These are phyloP conservation scores for Mrakiaceae sp. DNA, from an alignment of 1,284 basidiomycete species.

Conservation along the genomic window DNA sequence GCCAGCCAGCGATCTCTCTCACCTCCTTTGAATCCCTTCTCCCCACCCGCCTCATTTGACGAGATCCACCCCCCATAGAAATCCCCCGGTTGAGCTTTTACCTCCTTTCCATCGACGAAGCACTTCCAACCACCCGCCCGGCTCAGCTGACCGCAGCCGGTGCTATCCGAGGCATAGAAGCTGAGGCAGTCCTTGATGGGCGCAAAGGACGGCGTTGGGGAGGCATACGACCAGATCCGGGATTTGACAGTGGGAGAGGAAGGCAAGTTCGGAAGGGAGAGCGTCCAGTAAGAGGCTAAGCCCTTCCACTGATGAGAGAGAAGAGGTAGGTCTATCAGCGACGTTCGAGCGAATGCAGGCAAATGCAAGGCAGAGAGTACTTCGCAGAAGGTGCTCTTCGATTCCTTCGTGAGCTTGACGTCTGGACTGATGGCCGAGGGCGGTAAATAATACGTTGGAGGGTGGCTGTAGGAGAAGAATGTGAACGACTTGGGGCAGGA, in stretches of 20 bases:
- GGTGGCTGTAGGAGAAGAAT: constrained; percentile 23
- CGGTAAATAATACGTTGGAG: constrained; percentile 33
- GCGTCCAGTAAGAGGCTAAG: constrained; percentile 27
- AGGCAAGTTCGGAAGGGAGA: constrained; percentile 8
- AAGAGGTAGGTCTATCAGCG: neutral
- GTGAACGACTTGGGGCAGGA: neutral
- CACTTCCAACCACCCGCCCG: constrained; percentile 26
- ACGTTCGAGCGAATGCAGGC: neutral
- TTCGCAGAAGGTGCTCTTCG: constrained; percentile 29
- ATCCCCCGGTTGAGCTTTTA: constrained; percentile 29
- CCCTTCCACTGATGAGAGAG: constrained; percentile 28
- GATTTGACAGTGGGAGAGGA: constrained; percentile 18
- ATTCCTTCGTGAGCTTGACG: constrained; percentile 21
- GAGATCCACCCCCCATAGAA: constrained; percentile 33
- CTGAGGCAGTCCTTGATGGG: constrained; percentile 28
- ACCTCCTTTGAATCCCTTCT: constrained; percentile 27
- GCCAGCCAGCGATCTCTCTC: too few species aligned
- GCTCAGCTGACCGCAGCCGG: constrained; percentile 1
- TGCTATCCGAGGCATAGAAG: constrained; percentile 27
- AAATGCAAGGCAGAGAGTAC: constrained; percentile 16
- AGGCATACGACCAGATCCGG: constrained; percentile 30
- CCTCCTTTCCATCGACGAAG: constrained; percentile 30
- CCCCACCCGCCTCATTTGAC: constrained; percentile 26
- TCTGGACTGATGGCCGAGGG: constrained; percentile 17
- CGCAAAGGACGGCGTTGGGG: constrained; percentile 26